Evolutionary conservation across 2,329 filamentous ascomycete species (phyloP).

Genomic region (Penicillium concentricum): DNA sequence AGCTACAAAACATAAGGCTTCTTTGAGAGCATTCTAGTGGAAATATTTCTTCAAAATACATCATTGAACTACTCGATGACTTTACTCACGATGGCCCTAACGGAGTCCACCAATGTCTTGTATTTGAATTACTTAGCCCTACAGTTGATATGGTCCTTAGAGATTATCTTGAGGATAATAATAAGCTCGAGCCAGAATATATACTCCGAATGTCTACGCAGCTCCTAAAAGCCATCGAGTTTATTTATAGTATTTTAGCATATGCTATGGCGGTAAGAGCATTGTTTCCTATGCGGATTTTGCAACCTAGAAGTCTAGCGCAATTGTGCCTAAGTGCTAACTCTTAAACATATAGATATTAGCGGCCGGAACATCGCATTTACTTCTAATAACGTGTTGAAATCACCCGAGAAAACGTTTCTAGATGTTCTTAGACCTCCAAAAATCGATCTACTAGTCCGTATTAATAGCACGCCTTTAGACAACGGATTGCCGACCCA

Average conservation of each 20-base stretch:
- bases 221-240: conserved; percentile 24
- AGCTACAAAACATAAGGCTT: conserved; percentile 18
- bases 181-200: conserved; percentile 22
- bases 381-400: conserved; percentile 13
- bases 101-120: conserved; percentile 34
- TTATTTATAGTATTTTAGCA: conserved; percentile 27
- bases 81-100: conserved; percentile 36
- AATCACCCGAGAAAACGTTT: conserved; percentile 12
- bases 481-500: conserved; percentile 21
- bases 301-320: neutral
- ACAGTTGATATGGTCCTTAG: conserved; percentile 24
- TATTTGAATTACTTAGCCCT: conserved; percentile 35
- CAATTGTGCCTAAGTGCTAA: too few species aligned
- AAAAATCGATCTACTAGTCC: conserved; percentile 15
- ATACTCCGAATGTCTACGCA: conserved; percentile 30
- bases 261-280: conserved; percentile 31
- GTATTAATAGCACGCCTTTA: conserved; percentile 22
- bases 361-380: conserved; percentile 31
- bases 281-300: neutral
- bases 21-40: conserved; percentile 6
- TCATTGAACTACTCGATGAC: conserved; percentile 29
- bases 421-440: conserved; percentile 17
- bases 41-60: conserved; percentile 20
- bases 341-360: conserved; percentile 20
- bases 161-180: conserved; percentile 15